Evolutionary conservation across 352 stramenopile species (phyloP), one percentile per base, ranked within the genome.

Genomic region (Globisporangium abappressorium): DNA sequence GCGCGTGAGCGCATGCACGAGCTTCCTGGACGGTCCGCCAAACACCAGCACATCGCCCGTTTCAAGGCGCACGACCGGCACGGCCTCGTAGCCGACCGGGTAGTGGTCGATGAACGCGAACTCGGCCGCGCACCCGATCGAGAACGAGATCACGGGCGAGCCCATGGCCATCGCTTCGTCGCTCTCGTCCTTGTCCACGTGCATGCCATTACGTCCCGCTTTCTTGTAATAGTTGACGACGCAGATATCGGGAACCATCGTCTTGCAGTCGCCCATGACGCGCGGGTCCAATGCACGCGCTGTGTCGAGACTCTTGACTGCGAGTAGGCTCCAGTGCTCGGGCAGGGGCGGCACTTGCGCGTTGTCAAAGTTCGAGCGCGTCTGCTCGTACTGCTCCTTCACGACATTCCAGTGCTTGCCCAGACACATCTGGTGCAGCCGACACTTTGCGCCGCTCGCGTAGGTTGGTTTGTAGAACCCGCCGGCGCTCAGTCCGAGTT

Each of bases 221-320:
- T 89, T 88, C 67, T 90, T 89, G 73, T 91, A 91, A 56, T 88
- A 92, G 65, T 91, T 91, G 58, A 90, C 82, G 22, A 91, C 81
- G 54, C 81, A 90, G 57, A 92, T 83, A 38, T 92, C 82, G 0
- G 82, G 84, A 22, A 34, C 68, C 71, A 92, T 81, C 12, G 51
- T 41, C 7, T 34, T 47, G 69, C 79, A 90, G 22, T 65, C 65
- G n/a, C 84, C 84, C 71, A 90, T 68, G 18, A 90, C 82, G 9
- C 67, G 61, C 4, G 67, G 57, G 28, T 92, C 82, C 8, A 79
- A 69, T 4, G 66, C 57, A 2, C 61, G 68, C 5, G 84, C 84
- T 5, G 73, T 68, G 1, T 79, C 53, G 0, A 87, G 66, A 66
- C 78, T 88, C 18, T 77, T 63, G 14, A 74, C 51, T 1, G 80